Conservation (phyloP, 805 yeast genomes). For the Peterozyma xylosa region DNA sequence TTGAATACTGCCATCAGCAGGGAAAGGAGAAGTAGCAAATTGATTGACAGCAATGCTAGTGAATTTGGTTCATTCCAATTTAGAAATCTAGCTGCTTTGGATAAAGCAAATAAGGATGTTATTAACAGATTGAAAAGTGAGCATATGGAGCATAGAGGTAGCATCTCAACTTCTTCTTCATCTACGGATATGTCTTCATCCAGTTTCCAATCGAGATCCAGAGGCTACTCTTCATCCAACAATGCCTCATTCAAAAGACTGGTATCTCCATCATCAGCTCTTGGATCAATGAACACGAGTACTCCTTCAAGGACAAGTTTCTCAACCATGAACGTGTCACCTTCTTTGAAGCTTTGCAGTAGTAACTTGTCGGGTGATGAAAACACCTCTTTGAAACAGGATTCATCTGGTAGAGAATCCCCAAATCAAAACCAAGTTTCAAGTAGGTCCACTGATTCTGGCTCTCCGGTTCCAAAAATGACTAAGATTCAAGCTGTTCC, state of each 20-base stretch:
- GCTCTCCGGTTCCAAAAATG: slow-evolving; percentile 7
- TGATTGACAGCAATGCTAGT: slow-evolving; percentile 54
- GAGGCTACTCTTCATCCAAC: slow-evolving; percentile 21
- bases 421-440: slow-evolving; percentile 16
- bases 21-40: slow-evolving; percentile 66
- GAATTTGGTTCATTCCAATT: slow-evolving; percentile 93
- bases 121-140: slow-evolving; percentile 82
- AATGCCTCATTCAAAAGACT: slow-evolving; percentile 38
- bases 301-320: slow-evolving; percentile 6
- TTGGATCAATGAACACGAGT: background rate
- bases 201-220: slow-evolving; percentile 16
- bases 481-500: background rate
- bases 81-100: slow-evolving; percentile 82
- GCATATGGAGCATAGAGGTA: slow-evolving; percentile 50
- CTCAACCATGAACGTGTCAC: background rate
- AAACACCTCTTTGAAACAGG: slow-evolving; percentile 8
- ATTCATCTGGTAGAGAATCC: slow-evolving; percentile 23
- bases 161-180: slow-evolving; percentile 35
- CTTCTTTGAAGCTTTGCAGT: slow-evolving; percentile 11
- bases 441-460: slow-evolving; percentile 8
- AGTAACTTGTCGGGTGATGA: slow-evolving; percentile 27
- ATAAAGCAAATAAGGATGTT: slow-evolving; percentile 89
- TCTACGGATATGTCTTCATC: slow-evolving; percentile 30
- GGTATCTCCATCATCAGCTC: slow-evolving; percentile 29
- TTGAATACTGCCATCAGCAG: slow-evolving; percentile 48